Conservation (phyloP, 495 filamentous ascomycete genomes). For the Penicillium flavigenum region DNA sequence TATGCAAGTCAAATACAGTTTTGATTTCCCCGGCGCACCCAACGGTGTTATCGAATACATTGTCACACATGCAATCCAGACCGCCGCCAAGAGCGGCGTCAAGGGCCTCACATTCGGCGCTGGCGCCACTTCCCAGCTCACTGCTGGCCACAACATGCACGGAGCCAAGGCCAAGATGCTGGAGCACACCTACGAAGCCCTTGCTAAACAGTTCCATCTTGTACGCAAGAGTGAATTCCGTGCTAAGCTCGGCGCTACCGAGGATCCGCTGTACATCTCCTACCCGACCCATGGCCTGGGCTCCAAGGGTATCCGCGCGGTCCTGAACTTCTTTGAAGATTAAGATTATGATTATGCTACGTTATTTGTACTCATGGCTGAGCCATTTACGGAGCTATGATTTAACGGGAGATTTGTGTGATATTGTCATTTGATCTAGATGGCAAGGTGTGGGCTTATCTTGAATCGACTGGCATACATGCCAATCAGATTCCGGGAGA, state of each 20-base stretch:
- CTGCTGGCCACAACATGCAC: slow-evolving; percentile 71
- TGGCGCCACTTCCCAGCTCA: slow-evolving; percentile 65
- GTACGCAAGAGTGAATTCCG: slow-evolving; percentile 83
- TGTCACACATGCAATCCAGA: slow-evolving; percentile 73
- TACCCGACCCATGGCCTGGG: slow-evolving; percentile 80
- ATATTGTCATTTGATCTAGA: slow-evolving; percentile 1
- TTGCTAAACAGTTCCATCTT: slow-evolving; percentile 74
- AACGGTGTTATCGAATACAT: slow-evolving; percentile 78
- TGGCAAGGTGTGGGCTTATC: slow-evolving; percentile 4
- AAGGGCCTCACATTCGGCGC: slow-evolving; percentile 76
- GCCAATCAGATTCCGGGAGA: not conserved
- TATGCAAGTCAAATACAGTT: slow-evolving; percentile 84
- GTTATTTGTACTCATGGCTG: not conserved
- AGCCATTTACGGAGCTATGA: slow-evolving; percentile 6
- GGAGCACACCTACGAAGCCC: slow-evolving; percentile 70
- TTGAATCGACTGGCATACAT: not conserved
- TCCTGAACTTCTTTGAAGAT: slow-evolving; percentile 83
- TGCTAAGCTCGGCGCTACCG: slow-evolving; percentile 75
- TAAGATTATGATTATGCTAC: slow-evolving; percentile 19
- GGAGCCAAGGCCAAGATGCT: slow-evolving; percentile 72
- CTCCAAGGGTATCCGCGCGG: slow-evolving; percentile 68
- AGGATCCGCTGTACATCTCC: slow-evolving; percentile 77
- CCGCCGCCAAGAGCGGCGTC: slow-evolving; percentile 60
- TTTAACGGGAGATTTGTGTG: slow-evolving; percentile 9
- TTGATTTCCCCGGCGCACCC: slow-evolving; percentile 79